Conservation (phyloP, 2,329 filamentous ascomycete species). For the Dryadomyces quercivorus region DNA sequence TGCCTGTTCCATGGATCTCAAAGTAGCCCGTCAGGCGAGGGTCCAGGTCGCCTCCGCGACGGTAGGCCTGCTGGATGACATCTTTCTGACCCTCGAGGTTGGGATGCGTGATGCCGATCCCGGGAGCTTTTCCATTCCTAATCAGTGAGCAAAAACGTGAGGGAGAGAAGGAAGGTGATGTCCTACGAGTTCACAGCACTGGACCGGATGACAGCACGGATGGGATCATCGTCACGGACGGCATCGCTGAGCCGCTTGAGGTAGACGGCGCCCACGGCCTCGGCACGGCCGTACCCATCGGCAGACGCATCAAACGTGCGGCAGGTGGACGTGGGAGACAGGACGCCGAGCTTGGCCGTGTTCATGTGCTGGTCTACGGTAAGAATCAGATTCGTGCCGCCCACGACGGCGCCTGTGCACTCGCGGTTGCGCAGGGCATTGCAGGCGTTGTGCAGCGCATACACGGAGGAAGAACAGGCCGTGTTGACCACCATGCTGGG, state of each 20-base stretch:
- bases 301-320: slow-evolving; percentile 26
- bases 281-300: slow-evolving; percentile 35
- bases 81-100: neutral
- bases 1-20: slow-evolving; percentile 29
- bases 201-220: slow-evolving; percentile 19
- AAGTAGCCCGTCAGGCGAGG: slow-evolving; percentile 17
- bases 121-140: too few species aligned
- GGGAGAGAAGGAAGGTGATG: too few species aligned
- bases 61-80: too few species aligned
- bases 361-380: slow-evolving; percentile 13
- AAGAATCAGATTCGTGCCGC: slow-evolving; percentile 26
- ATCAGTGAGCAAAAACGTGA: too few species aligned
- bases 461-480: slow-evolving; percentile 22
- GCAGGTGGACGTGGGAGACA: slow-evolving; percentile 18
- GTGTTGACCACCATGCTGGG: slow-evolving; percentile 22
- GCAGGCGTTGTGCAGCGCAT: slow-evolving; percentile 21
- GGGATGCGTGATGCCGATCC: slow-evolving; percentile 10
- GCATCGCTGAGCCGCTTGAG: slow-evolving; percentile 27
- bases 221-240: slow-evolving; percentile 24
- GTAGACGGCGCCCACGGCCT: slow-evolving; percentile 29
- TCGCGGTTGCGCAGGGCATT: slow-evolving; percentile 17
- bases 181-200: slow-evolving; percentile 4
- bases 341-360: slow-evolving; percentile 18
- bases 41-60: slow-evolving; percentile 9
- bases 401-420: slow-evolving; percentile 21